Base-by-base conservation (phyloP, 306 rosid species). In the Erythrophleum fordii region DNA sequence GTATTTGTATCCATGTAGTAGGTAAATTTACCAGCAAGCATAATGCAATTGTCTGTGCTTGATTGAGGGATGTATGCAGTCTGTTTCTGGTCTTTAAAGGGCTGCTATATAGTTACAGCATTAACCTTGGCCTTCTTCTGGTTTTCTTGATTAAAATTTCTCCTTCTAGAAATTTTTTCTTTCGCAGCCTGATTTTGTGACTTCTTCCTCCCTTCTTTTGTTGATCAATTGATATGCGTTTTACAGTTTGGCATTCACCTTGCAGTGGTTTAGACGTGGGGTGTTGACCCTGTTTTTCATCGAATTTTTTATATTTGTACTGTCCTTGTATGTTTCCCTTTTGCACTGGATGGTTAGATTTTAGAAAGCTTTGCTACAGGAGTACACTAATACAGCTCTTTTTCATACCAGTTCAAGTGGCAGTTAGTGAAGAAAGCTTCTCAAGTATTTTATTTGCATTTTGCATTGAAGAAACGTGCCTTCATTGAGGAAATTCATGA, bases 401-500 rank as follows among this genome's bases (percentile, higher is more conserved):
- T 73, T 46, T 29, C 26, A 10, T 72, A 29, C 62, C 61, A 72
- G 76, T 72, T 49, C 62, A 49, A 92, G 91, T 96, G 99, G 99
- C 94, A 90, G 75, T 77, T 96, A 73, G 73, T 83, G 91, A 96
- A 96, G 99, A 96, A 93, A 84, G 97, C 99, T 64, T 84, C 95
- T 60, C 99, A 96, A 75, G 94, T 96, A 65, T 89, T 96, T 82
- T 92, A 86, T 81, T 86, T 96, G 87, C 99, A 93, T 91, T 96
- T 96, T 28, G 88, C 96, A 1, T 79, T 96, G 90, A 96, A 96
- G 91, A 96, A 89, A 61, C 97, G 99, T 51, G 97, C 81, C 12
- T 82, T 96, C 81, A 84, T 96, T 2, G 98, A 93, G 88, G 99
- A 96, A 86, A 96, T 96, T 85, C 93, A 92, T 0, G 99, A 89